A percentile compares a stretch with the other conserved stretches of the same genome.
These are phyloP conservation scores for Haplosporangium sp. DNA, from an alignment of 371 early-diverging fungal genomes.

Conservation along the genomic window DNA sequence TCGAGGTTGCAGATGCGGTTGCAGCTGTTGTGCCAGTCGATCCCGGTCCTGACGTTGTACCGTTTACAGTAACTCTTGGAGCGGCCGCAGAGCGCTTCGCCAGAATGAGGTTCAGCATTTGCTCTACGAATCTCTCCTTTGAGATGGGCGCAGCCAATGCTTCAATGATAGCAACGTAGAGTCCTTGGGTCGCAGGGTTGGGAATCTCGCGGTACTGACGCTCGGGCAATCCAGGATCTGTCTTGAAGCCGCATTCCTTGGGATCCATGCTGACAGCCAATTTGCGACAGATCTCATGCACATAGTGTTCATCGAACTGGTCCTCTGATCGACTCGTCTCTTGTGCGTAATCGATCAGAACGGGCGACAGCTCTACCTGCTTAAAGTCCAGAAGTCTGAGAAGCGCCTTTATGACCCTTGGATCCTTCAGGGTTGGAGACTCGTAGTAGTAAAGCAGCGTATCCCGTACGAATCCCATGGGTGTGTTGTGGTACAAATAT, in stretches of 20 bases:
- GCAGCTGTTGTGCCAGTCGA: constrained; percentile 47
- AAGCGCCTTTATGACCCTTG: constrained; percentile 68
- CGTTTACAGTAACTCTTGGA: constrained; percentile 53
- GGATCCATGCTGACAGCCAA: constrained; percentile 65
- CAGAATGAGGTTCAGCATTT: constrained; percentile 60
- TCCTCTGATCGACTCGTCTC: constrained; percentile 61
- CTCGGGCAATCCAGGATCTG: constrained; percentile 71
- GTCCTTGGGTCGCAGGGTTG: constrained; percentile 76
- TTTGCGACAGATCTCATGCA: constrained; percentile 67
- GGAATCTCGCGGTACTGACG: constrained; percentile 84
- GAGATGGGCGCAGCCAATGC: constrained; percentile 65
- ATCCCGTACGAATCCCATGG: constrained; percentile 76
- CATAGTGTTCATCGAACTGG: constrained; percentile 65
- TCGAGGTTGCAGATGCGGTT: constrained; percentile 18
- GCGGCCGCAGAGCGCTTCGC: constrained; percentile 61
- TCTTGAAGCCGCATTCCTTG: constrained; percentile 67
- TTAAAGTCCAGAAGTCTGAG: constrained; percentile 66
- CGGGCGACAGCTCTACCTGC: constrained; percentile 48
- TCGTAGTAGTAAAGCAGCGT: constrained; percentile 75
- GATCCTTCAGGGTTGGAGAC: constrained; percentile 68
- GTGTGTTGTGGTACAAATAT: constrained; percentile 76
- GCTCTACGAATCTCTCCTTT: constrained; percentile 57
- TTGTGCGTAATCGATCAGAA: constrained; percentile 59
- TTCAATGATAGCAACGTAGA: constrained; percentile 77
- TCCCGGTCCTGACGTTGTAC: constrained; percentile 60